Conservation (phyloP, 2,329 filamentous ascomycete species). For the Corynespora cassiicola region DNA sequence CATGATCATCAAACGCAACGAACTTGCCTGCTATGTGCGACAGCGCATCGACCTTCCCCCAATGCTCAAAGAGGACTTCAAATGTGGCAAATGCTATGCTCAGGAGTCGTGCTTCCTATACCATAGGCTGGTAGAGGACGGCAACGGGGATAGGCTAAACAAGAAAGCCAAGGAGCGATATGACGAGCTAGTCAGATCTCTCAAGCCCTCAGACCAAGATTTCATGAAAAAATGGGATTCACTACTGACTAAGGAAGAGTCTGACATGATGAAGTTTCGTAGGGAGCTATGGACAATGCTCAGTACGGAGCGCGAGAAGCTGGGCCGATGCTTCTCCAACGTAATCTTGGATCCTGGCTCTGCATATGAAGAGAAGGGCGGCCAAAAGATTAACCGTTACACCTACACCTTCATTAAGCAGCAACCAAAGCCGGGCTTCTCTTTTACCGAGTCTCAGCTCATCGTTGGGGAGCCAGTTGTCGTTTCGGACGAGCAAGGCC, state of each 20-base stretch:
- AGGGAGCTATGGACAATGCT: constrained; percentile 96
- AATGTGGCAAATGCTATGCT: constrained; percentile 88
- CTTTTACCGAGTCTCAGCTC: constrained; percentile 90
- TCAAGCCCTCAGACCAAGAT: constrained; percentile 74
- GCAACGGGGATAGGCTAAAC: constrained; percentile 80
- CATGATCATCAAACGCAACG: constrained; percentile 96
- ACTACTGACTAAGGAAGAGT: constrained; percentile 92
- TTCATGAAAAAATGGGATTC: constrained; percentile 97
- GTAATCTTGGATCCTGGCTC: constrained; percentile 84
- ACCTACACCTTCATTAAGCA: constrained; percentile 84
- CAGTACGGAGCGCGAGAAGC: constrained; percentile 83
- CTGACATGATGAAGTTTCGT: constrained; percentile 83
- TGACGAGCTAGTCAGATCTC: constrained; percentile 77
- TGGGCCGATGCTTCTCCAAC: constrained; percentile 88
- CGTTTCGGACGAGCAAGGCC: constrained; percentile 92
- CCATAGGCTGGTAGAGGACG: constrained; percentile 86
- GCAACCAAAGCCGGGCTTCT: constrained; percentile 67
- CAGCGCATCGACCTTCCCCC: constrained; percentile 82
- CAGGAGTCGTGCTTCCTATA: constrained; percentile 92
- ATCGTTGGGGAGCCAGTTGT: constrained; percentile 89
- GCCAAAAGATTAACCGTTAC: constrained; percentile 88
- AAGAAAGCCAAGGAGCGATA: constrained; percentile 83
- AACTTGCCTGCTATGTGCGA: constrained; percentile 83
- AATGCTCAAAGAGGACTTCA: constrained; percentile 82
- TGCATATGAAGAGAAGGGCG: constrained; percentile 70